A percentile compares a stretch with the other conserved stretches of the same genome.
phyloP scores from a whole-genome alignment of 805 yeast genomes.

The Candida parachauliodes region DNA sequence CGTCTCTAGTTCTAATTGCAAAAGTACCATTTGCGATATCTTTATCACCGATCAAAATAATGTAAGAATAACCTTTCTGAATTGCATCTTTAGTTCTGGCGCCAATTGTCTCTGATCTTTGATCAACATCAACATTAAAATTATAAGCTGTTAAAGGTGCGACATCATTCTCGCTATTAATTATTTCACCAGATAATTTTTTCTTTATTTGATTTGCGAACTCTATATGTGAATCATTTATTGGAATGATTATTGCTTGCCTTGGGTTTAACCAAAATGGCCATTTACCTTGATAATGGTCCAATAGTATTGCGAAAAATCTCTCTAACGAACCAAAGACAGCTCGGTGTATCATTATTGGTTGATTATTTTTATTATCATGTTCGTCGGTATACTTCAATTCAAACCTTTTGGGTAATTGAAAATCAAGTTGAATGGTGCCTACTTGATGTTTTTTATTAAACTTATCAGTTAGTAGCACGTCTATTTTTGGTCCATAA shows the following conservation, averaged over 20 bases:
- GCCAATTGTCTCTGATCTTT: constrained; percentile 74
- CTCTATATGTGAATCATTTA: constrained; percentile 56
- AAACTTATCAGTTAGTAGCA: constrained; percentile 73
- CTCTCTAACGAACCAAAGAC: constrained; percentile 93
- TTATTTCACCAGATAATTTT: constrained; percentile 44
- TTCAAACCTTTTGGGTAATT: constrained; percentile 81
- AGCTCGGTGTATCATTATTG: constrained; percentile 96
- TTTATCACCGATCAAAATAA: constrained; percentile 83
- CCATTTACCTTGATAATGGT: constrained; percentile 91
- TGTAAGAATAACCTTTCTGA: constrained; percentile 67
- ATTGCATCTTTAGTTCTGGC: constrained; percentile 77
- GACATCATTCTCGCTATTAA: constrained; percentile 27
- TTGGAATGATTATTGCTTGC: constrained; percentile 83
- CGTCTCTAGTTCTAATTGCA: constrained; percentile 60
- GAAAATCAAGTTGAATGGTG: constrained; percentile 93
- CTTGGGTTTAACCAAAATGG: constrained; percentile 96
- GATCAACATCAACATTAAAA: constrained; percentile 74
- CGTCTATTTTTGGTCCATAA: constrained; percentile 95
- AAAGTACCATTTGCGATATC: constrained; percentile 60
- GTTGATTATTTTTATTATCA: constrained; percentile 53
- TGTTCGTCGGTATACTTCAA: constrained; percentile 58
- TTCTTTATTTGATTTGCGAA: constrained; percentile 50
- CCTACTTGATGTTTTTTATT: constrained; percentile 91
- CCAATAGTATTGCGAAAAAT: constrained; percentile 85
- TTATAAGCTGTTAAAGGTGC: constrained; percentile 55